Evolutionary conservation across 768 basidiomycete genomes (phyloP).

Genomic region (Suillus cothurnatus): DNA sequence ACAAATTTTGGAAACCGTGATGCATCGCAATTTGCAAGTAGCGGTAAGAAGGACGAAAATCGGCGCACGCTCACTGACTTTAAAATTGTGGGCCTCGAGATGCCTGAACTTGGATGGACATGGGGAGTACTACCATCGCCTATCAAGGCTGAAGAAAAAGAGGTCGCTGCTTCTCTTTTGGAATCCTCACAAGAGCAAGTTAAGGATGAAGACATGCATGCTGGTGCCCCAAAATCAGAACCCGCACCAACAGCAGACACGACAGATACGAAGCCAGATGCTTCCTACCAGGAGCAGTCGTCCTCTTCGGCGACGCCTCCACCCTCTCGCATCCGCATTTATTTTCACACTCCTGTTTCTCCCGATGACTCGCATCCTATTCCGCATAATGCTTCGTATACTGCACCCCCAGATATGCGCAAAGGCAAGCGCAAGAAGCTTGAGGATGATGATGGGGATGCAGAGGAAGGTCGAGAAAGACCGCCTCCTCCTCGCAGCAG

Average conservation of each 20-base stretch:
- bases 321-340: slow-evolving; percentile 86
- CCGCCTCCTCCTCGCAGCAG: slow-evolving; percentile 57
- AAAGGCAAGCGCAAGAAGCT: slow-evolving; percentile 89
- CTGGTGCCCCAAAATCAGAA: slow-evolving; percentile 24
- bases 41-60: slow-evolving; percentile 85
- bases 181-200: slow-evolving; percentile 34
- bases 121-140: slow-evolving; percentile 69
- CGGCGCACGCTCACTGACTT: slow-evolving; percentile 96
- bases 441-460: slow-evolving; percentile 85
- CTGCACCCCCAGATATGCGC: slow-evolving; percentile 57
- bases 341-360: slow-evolving; percentile 89
- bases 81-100: slow-evolving; percentile 90
- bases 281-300: slow-evolving; percentile 29
- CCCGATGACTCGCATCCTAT: slow-evolving; percentile 80
- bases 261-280: slow-evolving; percentile 34
- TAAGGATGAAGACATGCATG: slow-evolving; percentile 34
- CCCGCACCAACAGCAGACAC: slow-evolving; percentile 27
- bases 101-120: slow-evolving; percentile 80
- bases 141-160: slow-evolving; percentile 40
- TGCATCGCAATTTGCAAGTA: slow-evolving; percentile 44
- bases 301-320: slow-evolving; percentile 42
- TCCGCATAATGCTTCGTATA: slow-evolving; percentile 56
- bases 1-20: slow-evolving; percentile 51
- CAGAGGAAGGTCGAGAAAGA: slow-evolving; percentile 68
- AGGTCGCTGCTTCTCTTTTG: slow-evolving; percentile 32